Base-by-base conservation (phyloP, 495 filamentous ascomycete genomes). In the Podospora comata region DNA sequence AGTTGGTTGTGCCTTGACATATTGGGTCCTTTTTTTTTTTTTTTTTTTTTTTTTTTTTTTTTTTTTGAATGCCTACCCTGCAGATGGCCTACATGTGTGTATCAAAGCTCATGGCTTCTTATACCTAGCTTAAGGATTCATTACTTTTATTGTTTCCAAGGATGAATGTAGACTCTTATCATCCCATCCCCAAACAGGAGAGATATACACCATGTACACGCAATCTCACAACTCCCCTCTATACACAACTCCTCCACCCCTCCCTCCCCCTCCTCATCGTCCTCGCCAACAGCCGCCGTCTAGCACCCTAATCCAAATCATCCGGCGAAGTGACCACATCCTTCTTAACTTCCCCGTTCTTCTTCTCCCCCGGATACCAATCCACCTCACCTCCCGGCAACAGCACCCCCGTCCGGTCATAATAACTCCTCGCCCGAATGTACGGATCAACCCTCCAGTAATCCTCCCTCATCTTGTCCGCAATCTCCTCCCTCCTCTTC, bases 361-460 rank as follows among this genome's bases (percentile, higher is more conserved):
- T 62, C 67, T 78, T 79, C 62, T 66, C 71, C 53, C 72, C 71
- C 0, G 87, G 85, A 67, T 94, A 94, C 75, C 89, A 92, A 15
- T 91, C 77, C 39, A 94, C 78, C 73, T 82, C 82, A 1, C 92
- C 92, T 32, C 82, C 87, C 1, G 84, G 79, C 66, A 85, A 75
- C 57, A 96, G 80, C 68, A 95, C 82, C 1, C 92, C 88, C 11
- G 84, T 82, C 68, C 92, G 83, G 74, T 96, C 92, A 70, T 96
- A 96, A 26, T 87, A 78, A 13, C 88, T 89, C 71, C 88, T 83
- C 55, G 90, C 88, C 18, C 92, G 83, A 26, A 94, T 62, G 75
- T 93, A 93, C 0, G 90, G 90, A 75, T 95, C 92, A 7, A 93
- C 73, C 13, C 81, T 80, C 95, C 96, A 99, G 79, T 99, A 98